These are phyloP conservation scores for Penicillium mononematosum DNA, from an alignment of 495 filamentous ascomycete species.

Conservation along the genomic window DNA sequence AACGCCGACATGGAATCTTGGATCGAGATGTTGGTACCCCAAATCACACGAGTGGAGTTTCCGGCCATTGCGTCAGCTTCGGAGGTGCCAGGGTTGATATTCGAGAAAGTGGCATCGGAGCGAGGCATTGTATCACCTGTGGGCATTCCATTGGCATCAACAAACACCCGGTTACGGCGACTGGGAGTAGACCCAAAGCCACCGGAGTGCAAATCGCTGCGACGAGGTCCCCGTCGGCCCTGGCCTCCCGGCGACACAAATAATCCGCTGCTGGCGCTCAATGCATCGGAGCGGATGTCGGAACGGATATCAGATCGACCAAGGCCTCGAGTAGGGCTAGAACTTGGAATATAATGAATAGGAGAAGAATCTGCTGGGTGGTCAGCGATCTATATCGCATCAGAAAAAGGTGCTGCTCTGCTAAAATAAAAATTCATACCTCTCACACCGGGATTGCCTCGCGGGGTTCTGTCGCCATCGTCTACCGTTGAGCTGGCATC, in stretches of 20 bases:
- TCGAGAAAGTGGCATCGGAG: constrained; percentile 87
- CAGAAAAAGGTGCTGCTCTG: background rate
- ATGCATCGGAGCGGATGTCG: constrained; percentile 55
- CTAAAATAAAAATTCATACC: constrained; percentile 48
- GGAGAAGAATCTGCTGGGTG: constrained; percentile 73
- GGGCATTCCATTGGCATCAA: constrained; percentile 77
- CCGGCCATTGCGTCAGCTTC: constrained; percentile 88
- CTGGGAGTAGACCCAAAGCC: constrained; percentile 62
- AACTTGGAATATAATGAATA: constrained; percentile 83
- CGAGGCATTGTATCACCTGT: constrained; percentile 51
- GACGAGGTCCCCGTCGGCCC: constrained; percentile 53
- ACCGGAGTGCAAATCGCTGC: constrained; percentile 82
- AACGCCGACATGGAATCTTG: constrained; percentile 82
- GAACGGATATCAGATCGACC: constrained; percentile 49
- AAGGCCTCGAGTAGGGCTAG: constrained; percentile 64
- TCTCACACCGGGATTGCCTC: constrained; percentile 63
- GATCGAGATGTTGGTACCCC: constrained; percentile 96
- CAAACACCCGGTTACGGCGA: constrained; percentile 68
- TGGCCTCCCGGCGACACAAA: constrained; percentile 69
- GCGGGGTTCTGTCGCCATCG: constrained; percentile 70
- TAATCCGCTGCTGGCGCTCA: constrained; percentile 78
- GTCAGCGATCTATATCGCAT: constrained; percentile 8
- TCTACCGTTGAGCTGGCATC: constrained; percentile 61
- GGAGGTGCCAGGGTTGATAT: constrained; percentile 81
- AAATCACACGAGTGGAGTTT: constrained; percentile 77